Evolutionary conservation across 192 early-diverging fungal species (phyloP).

Genomic region (Physocladia obscura): DNA sequence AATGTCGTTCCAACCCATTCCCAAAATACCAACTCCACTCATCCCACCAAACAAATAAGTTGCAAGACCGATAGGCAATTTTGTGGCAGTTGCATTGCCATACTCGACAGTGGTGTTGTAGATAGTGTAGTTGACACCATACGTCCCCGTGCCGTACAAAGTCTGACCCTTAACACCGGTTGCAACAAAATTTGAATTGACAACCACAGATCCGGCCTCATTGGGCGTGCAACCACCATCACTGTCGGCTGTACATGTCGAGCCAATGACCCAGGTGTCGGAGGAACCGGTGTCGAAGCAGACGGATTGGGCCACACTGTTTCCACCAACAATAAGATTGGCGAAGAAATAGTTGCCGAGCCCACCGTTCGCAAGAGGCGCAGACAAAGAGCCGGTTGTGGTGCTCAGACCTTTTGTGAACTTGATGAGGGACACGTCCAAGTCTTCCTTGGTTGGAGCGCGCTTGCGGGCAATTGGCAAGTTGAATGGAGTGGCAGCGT

Average conservation of each 20-base stretch:
- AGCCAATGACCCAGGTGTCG: slow-evolving; percentile 6
- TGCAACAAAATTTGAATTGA: neutral
- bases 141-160: neutral
- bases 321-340: slow-evolving; percentile 41
- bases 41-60: neutral
- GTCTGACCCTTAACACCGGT: neutral
- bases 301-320: slow-evolving; percentile 45
- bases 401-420: neutral
- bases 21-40: neutral
- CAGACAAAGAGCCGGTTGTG: too few relatives aligned
- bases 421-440: neutral
- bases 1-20: neutral
- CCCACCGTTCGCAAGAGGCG: neutral
- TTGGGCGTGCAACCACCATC: slow-evolving; percentile 9
- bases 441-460: neutral
- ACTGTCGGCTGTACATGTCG: slow-evolving; percentile 45
- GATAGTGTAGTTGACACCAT: slow-evolving; percentile 3
- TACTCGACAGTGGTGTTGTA: slow-evolving; percentile 20
- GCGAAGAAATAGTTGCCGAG: slow-evolving; percentile 2
- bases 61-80: slow-evolving; percentile 11
- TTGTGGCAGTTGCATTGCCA: slow-evolving; percentile 11
- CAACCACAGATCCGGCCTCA: neutral
- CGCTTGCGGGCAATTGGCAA: neutral
- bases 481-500: neutral
- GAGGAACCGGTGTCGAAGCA: slow-evolving; percentile 33